A percentile compares a stretch with the other conserved stretches of the same genome.
phyloP scores from a whole-genome alignment of 805 yeast genomes.

The Metschnikowia kofuensis region DNA sequence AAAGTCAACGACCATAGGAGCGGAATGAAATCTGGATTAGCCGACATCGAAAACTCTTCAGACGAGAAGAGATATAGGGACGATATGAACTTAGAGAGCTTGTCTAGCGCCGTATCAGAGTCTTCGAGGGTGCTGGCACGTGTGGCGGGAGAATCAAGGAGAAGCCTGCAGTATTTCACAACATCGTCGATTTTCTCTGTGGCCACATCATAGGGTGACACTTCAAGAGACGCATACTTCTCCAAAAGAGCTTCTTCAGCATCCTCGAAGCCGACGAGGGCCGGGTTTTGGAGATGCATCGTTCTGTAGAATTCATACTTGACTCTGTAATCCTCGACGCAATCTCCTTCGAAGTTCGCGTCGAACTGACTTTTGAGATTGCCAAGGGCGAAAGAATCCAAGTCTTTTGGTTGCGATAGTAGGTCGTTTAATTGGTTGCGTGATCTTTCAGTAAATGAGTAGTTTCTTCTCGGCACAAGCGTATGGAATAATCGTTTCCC shows the following conservation, averaged over 20 bases:
- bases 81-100: conserved; percentile 27
- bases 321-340: conserved; percentile 18
- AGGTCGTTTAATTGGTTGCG: conserved; percentile 2
- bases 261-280: conserved; percentile 23
- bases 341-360: conserved; percentile 2
- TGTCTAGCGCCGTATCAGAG: conserved; percentile 22
- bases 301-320: conserved; percentile 24
- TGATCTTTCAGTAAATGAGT: not conserved
- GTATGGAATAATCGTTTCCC: conserved; percentile 40
- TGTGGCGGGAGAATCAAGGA: conserved; percentile 33
- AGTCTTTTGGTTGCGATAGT: conserved; percentile 1
- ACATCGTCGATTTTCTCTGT: conserved; percentile 27
- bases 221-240: conserved; percentile 26
- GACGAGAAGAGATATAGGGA: conserved; percentile 26
- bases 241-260: conserved; percentile 24
- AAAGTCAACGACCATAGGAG: conserved; percentile 34
- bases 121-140: conserved; percentile 7
- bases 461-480: conserved; percentile 10
- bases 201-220: conserved; percentile 11
- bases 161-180: conserved; percentile 28
- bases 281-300: conserved; percentile 27
- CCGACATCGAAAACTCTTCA: conserved; percentile 23
- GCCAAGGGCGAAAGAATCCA: not conserved
- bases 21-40: conserved; percentile 29
- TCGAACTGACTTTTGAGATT: conserved; percentile 7